These are phyloP conservation scores for Vigna radiata DNA, from an alignment of 306 rosid species.

Conservation along the genomic window DNA sequence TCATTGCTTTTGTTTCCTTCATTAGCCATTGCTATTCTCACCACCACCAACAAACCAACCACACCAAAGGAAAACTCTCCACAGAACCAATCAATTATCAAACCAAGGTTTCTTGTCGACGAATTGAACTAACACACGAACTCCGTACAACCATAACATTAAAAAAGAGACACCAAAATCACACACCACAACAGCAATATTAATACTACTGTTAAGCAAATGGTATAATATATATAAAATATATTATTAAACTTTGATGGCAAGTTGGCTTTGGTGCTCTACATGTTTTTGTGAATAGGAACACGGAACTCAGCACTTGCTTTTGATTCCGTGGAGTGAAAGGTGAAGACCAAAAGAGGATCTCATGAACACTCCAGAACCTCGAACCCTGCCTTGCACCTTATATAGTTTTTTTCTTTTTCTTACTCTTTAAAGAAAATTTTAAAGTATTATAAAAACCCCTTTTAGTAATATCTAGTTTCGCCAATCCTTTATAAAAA, in stretches of 20 bases:
- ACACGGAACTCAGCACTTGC: constrained; percentile 49
- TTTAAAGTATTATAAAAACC: background rate
- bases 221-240: background rate
- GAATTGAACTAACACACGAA: constrained; percentile 47
- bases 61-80: constrained; percentile 33
- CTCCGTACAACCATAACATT: constrained; percentile 28
- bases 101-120: constrained; percentile 60
- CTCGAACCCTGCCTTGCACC: constrained; percentile 21
- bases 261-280: constrained; percentile 41
- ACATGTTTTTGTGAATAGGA: constrained; percentile 44
- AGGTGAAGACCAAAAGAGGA: constrained; percentile 2
- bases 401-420: constrained; percentile 50
- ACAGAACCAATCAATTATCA: constrained; percentile 46
- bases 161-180: constrained; percentile 8
- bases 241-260: constrained; percentile 27
- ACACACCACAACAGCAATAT: constrained; percentile 10
- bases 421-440: background rate
- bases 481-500: too few relatives aligned
- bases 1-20: constrained; percentile 63
- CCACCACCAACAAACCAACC: background rate
- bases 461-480: too few relatives aligned
- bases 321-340: constrained; percentile 43
- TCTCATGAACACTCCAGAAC: constrained; percentile 68
- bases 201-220: background rate
- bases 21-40: constrained; percentile 61